A percentile compares a stretch with the other conserved stretches of the same genome.
Conservation (phyloP, 495 filamentous ascomycete genomes). For the Neurospora sp. region DNA sequence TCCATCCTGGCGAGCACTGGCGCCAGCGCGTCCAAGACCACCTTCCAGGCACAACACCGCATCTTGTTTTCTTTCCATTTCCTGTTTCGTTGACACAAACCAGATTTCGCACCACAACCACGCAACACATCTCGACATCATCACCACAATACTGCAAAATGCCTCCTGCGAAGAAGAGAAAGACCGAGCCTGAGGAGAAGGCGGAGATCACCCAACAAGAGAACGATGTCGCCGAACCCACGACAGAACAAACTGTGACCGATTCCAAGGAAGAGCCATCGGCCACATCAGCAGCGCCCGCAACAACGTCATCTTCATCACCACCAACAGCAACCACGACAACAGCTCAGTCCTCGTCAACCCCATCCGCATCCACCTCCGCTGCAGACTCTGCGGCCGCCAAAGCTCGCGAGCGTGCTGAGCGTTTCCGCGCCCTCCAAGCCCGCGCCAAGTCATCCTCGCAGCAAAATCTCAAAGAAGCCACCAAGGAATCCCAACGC, state of each 20-base stretch:
- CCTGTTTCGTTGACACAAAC: neutral
- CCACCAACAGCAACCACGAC: neutral
- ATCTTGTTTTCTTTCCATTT: neutral
- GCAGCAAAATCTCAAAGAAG: slow-evolving; percentile 73
- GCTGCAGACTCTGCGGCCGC: slow-evolving; percentile 26
- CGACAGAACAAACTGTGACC: slow-evolving; percentile 2
- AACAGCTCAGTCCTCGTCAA: slow-evolving; percentile 1
- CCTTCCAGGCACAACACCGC: neutral
- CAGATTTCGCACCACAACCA: neutral
- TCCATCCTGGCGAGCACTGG: neutral
- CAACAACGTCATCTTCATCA: neutral
- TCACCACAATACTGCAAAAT: slow-evolving; percentile 10
- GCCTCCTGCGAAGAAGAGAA: slow-evolving; percentile 43
- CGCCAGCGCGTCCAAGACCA: neutral
- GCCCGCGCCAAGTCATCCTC: slow-evolving; percentile 71
- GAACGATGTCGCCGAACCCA: slow-evolving; percentile 4
- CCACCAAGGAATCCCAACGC: slow-evolving; percentile 71
- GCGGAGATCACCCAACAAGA: slow-evolving; percentile 6
- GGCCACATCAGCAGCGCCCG: neutral
- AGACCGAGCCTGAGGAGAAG: slow-evolving; percentile 21
- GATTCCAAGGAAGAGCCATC: slow-evolving; percentile 6
- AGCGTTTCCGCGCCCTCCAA: slow-evolving; percentile 77
- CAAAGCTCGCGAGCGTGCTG: slow-evolving; percentile 47
- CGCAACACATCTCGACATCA: neutral
- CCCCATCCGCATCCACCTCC: slow-evolving; percentile 2